A percentile compares a stretch with the other conserved stretches of the same genome.
Evolutionary conservation across 1,139 yeast species (phyloP).

Genomic region (Candida sp.): DNA sequence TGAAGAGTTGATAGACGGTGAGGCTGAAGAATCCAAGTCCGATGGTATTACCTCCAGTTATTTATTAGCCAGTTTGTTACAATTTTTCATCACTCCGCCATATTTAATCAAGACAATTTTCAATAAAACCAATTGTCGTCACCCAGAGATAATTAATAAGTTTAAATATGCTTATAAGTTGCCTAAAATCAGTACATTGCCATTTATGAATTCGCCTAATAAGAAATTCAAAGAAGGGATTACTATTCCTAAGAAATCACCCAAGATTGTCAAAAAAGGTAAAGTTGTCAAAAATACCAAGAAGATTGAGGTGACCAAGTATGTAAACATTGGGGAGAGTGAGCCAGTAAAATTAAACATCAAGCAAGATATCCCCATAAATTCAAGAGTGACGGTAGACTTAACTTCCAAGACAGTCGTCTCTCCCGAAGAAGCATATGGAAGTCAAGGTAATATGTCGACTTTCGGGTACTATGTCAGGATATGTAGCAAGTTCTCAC

Average conservation of each 20-base stretch:
- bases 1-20: slow-evolving; percentile 3
- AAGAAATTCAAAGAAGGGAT: slow-evolving; percentile 60
- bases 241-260: slow-evolving; percentile 54
- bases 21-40: slow-evolving; percentile 8
- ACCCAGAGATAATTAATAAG: slow-evolving; percentile 22
- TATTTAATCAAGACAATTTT: slow-evolving; percentile 69
- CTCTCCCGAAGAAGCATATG: slow-evolving; percentile 72
- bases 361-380: slow-evolving; percentile 65
- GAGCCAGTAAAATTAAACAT: slow-evolving; percentile 51
- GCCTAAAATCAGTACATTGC: slow-evolving; percentile 72
- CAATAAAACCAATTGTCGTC: slow-evolving; percentile 26
- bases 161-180: slow-evolving; percentile 65
- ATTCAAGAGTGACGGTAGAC: slow-evolving; percentile 82
- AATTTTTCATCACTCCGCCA: slow-evolving; percentile 84
- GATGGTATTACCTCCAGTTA: slow-evolving; percentile 36
- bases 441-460: slow-evolving; percentile 52
- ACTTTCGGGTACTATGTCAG: slow-evolving; percentile 79
- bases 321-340: slow-evolving; percentile 68
- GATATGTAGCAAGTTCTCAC: slow-evolving; percentile 55
- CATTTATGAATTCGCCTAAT: slow-evolving; percentile 59
- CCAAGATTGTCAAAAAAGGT: slow-evolving; percentile 32
- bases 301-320: slow-evolving; percentile 61
- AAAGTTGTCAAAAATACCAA: slow-evolving; percentile 43
- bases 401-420: slow-evolving; percentile 58
- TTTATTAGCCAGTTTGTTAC: slow-evolving; percentile 67